Conservation (phyloP, 108 stramenopile species). For the Pseudonitzschia multiseries region DNA sequence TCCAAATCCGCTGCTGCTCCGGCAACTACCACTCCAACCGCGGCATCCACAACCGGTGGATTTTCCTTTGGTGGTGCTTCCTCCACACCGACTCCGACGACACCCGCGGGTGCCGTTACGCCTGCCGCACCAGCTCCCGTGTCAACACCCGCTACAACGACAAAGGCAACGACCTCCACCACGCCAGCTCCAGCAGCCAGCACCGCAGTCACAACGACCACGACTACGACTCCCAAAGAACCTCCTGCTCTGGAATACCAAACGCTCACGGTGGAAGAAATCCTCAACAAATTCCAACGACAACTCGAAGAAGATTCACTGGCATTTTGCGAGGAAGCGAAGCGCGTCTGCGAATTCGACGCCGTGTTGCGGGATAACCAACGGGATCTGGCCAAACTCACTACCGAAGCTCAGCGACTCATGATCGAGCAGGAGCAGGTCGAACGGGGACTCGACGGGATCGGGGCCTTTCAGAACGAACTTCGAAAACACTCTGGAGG, state of each 20-base stretch:
- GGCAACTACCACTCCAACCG: constrained; percentile 1
- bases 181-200: constrained; percentile 6
- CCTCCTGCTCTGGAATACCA: constrained; percentile 75
- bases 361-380: constrained; percentile 72
- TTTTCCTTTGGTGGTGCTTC: constrained; percentile 33
- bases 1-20: background rate
- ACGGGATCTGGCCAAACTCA: constrained; percentile 55
- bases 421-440: constrained; percentile 69
- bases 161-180: constrained; percentile 10
- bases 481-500: constrained; percentile 54
- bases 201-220: constrained; percentile 17
- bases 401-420: constrained; percentile 51
- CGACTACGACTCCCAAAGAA: constrained; percentile 26
- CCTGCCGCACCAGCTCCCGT: constrained; percentile 38
- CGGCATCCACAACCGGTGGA: constrained; percentile 14
- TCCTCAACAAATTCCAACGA: constrained; percentile 72
- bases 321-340: constrained; percentile 67
- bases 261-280: constrained; percentile 82
- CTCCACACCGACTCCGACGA: constrained; percentile 16
- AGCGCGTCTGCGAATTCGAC: constrained; percentile 77
- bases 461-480: constrained; percentile 68
- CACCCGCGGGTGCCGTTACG: constrained; percentile 25
- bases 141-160: constrained; percentile 12
- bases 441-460: constrained; percentile 49
- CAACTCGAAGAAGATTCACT: constrained; percentile 75